phyloP scores from a whole-genome alignment of 2,329 filamentous ascomycete genomes.

The Cyphellophora europaea region DNA sequence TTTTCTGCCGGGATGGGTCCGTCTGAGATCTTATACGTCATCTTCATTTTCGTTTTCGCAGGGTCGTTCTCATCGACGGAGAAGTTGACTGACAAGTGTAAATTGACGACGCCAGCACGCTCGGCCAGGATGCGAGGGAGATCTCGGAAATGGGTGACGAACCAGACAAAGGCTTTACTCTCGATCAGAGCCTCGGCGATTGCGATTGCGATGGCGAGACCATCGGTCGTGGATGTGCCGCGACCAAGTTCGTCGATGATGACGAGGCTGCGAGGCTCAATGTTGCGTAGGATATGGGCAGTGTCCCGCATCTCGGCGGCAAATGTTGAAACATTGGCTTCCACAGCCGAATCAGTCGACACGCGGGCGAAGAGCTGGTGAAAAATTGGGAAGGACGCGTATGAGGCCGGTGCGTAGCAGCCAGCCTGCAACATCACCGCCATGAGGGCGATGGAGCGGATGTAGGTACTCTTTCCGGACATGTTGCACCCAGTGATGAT shows the following conservation, averaged over 20 bases:
- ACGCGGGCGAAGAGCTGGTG: conserved; percentile 80
- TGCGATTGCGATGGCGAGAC: conserved; percentile 77
- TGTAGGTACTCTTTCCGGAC: conserved; percentile 96
- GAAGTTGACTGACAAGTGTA: conserved; percentile 69
- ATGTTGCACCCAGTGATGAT: conserved; percentile 96
- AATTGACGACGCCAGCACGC: conserved; percentile 67
- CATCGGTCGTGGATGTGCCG: conserved; percentile 81
- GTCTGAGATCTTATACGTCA: conserved; percentile 75
- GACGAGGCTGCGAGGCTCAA: conserved; percentile 65
- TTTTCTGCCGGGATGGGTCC: conserved; percentile 54
- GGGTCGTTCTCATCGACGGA: conserved; percentile 27
- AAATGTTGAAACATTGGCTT: conserved; percentile 88
- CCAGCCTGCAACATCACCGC: conserved; percentile 92
- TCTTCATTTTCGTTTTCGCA: conserved; percentile 49
- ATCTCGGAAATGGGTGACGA: conserved; percentile 86
- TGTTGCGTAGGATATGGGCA: conserved; percentile 80
- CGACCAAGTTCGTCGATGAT: conserved; percentile 90
- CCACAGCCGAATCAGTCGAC: conserved; percentile 77
- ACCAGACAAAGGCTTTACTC: conserved; percentile 74
- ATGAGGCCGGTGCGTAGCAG: conserved; percentile 77
- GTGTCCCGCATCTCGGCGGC: conserved; percentile 93
- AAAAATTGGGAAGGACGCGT: conserved; percentile 70
- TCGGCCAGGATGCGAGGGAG: conserved; percentile 67
- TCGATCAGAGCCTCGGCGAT: conserved; percentile 82
- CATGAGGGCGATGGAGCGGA: conserved; percentile 72